These are phyloP conservation scores for Beauveria sp. DNA, from an alignment of 2,329 filamentous ascomycete species.

Conservation along the genomic window DNA sequence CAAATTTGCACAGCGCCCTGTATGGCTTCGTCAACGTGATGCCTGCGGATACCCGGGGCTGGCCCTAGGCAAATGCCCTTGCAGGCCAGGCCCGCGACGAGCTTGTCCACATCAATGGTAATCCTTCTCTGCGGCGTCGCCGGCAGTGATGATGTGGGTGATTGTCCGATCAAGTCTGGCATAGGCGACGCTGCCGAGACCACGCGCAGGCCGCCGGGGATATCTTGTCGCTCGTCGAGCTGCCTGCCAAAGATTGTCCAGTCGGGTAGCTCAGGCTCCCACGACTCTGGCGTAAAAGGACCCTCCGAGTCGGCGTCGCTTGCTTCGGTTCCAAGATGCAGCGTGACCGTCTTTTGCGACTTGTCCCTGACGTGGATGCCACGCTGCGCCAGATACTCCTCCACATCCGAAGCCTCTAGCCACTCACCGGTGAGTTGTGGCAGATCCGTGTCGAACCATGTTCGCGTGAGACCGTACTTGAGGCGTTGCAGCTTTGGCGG, in stretches of 20 bases:
- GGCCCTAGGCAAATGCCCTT: slow-evolving; percentile 7
- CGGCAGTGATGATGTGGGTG: not conserved
- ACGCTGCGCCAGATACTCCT: slow-evolving; percentile 9
- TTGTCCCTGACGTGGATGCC: slow-evolving; percentile 5
- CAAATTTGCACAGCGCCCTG: slow-evolving; percentile 5
- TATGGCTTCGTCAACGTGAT: slow-evolving; percentile 10
- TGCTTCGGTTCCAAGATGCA: not conserved
- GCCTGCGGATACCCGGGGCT: slow-evolving; percentile 6
- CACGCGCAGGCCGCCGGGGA: slow-evolving; percentile 1
- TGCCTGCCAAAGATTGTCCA: slow-evolving; percentile 10
- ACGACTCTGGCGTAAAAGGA: not conserved
- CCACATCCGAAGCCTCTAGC: slow-evolving; percentile 9
- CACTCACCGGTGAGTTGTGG: slow-evolving; percentile 6
- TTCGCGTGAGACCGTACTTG: slow-evolving; percentile 8
- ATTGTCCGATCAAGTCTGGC: not conserved
- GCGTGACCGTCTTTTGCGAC: not conserved
- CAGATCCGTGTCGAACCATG: slow-evolving; percentile 8
- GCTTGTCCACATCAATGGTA: slow-evolving; percentile 5
- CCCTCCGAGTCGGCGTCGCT: not conserved
- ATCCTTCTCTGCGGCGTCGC: slow-evolving; percentile 1
- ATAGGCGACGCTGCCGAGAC: not conserved
- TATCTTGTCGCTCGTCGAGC: slow-evolving; percentile 2
- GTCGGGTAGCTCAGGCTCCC: slow-evolving; percentile 9
- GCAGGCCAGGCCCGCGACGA: not conserved
- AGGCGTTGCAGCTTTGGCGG: slow-evolving; percentile 9